A percentile compares a stretch with the other conserved stretches of the same genome.
These are phyloP conservation scores for Fusarium mexicanum DNA, from an alignment of 2,329 filamentous ascomycete species.

Conservation along the genomic window DNA sequence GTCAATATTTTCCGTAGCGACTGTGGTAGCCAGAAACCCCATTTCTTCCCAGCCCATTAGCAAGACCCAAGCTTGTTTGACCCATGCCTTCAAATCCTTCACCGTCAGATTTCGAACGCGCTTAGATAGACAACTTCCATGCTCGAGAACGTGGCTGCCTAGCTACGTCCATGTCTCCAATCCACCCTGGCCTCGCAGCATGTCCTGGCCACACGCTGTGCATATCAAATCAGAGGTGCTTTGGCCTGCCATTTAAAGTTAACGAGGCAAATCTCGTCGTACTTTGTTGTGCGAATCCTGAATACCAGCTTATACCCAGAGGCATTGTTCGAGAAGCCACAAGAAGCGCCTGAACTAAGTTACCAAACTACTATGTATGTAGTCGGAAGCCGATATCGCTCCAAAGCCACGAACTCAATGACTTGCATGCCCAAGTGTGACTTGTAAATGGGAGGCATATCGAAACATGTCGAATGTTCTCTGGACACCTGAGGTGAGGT, in stretches of 20 bases:
- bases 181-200: background rate
- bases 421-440: background rate
- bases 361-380: background rate
- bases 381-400: background rate
- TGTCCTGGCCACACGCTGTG: constrained; percentile 1
- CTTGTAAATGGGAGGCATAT: background rate
- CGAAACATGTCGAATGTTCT: constrained; percentile 4
- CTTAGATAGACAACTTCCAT: constrained; percentile 1
- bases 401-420: background rate
- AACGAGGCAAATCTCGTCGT: constrained; percentile 1
- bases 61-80: background rate
- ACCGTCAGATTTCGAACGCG: constrained; percentile 21
- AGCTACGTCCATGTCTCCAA: background rate
- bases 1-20: background rate
- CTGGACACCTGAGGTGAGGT: background rate
- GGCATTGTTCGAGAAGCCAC: constrained; percentile 29
- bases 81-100: background rate
- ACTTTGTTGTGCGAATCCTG: background rate
- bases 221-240: background rate
- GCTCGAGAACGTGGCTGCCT: constrained; percentile 30
- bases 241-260: background rate
- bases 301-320: constrained; percentile 1
- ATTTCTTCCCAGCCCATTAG: background rate
- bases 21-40: background rate
- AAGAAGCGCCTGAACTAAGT: background rate